phyloP scores from a whole-genome alignment of 75 land plant genomes.

The Larix kaempferi region DNA sequence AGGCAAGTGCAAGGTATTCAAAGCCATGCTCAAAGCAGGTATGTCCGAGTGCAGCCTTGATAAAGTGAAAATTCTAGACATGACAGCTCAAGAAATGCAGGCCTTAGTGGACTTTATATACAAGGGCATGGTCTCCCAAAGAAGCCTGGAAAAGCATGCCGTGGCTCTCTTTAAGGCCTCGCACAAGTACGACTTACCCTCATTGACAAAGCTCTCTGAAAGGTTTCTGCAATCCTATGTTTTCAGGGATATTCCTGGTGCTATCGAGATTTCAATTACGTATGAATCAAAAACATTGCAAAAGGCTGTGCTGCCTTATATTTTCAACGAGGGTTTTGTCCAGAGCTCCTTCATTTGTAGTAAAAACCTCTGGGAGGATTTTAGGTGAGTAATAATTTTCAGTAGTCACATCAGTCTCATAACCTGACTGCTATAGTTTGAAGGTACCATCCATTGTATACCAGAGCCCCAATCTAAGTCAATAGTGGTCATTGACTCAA shows the following conservation, averaged over 20 bases:
- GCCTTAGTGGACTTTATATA: neutral
- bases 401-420: too few relatives aligned
- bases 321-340: neutral
- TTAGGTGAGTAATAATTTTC: neutral
- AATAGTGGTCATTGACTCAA: too few relatives aligned
- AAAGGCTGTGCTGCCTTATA: neutral
- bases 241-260: neutral
- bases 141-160: neutral
- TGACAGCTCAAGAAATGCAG: neutral
- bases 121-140: neutral
- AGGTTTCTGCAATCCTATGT: neutral
- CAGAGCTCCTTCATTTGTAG: neutral
- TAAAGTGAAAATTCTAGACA: neutral
- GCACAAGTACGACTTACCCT: neutral
- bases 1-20: neutral
- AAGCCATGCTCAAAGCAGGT: neutral
- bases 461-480: too few relatives aligned
- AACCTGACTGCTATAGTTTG: too few relatives aligned
- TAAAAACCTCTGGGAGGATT: neutral
- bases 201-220: neutral
- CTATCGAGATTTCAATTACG: neutral
- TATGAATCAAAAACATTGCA: neutral
- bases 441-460: too few relatives aligned
- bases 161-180: neutral
- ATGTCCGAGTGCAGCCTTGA: neutral